Conservation (phyloP, 805 yeast genomes). For the Candida yuanshanica region DNA sequence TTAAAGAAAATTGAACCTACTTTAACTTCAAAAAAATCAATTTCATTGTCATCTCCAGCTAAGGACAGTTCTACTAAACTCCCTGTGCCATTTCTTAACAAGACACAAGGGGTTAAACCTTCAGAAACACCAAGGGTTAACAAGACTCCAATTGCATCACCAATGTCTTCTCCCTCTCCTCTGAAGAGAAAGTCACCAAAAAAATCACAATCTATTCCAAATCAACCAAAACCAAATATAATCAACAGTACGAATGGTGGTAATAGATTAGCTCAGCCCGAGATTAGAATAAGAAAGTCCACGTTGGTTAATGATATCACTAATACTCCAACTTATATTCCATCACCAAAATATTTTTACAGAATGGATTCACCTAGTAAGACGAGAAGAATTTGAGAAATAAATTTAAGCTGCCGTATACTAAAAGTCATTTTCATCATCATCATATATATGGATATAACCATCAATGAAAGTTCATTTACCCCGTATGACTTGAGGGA, state of each 20-base stretch:
- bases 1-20: neutral
- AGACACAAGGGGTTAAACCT: neutral
- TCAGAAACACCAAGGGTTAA: slow-evolving; percentile 2
- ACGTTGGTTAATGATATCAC: neutral
- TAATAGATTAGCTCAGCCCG: neutral
- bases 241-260: neutral
- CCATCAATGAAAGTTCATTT: no score
- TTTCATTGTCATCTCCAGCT: slow-evolving; percentile 2
- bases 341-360: slow-evolving; percentile 26
- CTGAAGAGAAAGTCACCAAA: slow-evolving; percentile 16
- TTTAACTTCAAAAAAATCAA: neutral
- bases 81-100: neutral
- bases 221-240: neutral
- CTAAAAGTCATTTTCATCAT: no score
- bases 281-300: neutral
- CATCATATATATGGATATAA: no score
- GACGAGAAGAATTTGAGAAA: slow-evolving; percentile 19
- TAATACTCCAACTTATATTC: slow-evolving; percentile 24
- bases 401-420: neutral
- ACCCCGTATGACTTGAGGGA: no score
- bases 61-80: no score
- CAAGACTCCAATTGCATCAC: slow-evolving; percentile 24
- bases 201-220: slow-evolving; percentile 17
- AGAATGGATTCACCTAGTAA: slow-evolving; percentile 27
- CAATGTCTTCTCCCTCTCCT: slow-evolving; percentile 23